Conservation (phyloP, 768 basidiomycete species). For the Podaxis mareebaensis region DNA sequence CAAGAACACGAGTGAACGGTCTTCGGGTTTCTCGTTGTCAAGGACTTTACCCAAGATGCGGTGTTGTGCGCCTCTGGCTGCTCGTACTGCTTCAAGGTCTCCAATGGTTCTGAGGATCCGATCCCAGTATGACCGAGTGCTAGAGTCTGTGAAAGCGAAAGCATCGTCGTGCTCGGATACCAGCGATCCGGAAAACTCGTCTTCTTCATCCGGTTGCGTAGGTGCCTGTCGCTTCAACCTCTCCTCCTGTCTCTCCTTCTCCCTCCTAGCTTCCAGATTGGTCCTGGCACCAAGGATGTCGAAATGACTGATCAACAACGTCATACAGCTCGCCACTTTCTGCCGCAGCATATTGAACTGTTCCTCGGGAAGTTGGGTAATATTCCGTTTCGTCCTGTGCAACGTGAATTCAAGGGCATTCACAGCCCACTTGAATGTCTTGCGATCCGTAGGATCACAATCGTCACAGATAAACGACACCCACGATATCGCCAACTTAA, state of each 20-base stretch:
- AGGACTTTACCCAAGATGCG: conserved; percentile 87
- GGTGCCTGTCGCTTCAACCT: conserved; percentile 50
- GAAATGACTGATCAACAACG: conserved; percentile 94
- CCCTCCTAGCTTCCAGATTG: conserved; percentile 82
- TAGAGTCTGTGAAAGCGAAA: conserved; percentile 56
- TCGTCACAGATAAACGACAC: conserved; percentile 98
- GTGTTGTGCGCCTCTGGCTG: conserved; percentile 63
- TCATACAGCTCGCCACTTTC: conserved; percentile 96
- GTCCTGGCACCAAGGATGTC: conserved; percentile 96
- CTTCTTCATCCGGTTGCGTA: conserved; percentile 45
- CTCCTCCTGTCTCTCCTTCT: conserved; percentile 83
- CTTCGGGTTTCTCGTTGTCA: conserved; percentile 91
- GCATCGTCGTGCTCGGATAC: conserved; percentile 40
- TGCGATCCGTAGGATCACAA: conserved; percentile 93
- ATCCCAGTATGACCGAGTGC: conserved; percentile 78
- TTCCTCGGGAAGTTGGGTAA: conserved; percentile 81
- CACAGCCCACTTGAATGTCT: conserved; percentile 98
- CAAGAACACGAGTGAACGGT: conserved; percentile 90
- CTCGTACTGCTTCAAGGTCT: conserved; percentile 66
- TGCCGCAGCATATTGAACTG: conserved; percentile 90
- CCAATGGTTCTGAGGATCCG: conserved; percentile 58
- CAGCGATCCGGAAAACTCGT: conserved; percentile 41
- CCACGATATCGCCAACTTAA: conserved; percentile 94
- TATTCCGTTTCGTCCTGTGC: conserved; percentile 84
- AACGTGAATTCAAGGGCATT: conserved; percentile 92